Conservation (phyloP, 208 protist genomes). For the Trichomonas tenax region DNA sequence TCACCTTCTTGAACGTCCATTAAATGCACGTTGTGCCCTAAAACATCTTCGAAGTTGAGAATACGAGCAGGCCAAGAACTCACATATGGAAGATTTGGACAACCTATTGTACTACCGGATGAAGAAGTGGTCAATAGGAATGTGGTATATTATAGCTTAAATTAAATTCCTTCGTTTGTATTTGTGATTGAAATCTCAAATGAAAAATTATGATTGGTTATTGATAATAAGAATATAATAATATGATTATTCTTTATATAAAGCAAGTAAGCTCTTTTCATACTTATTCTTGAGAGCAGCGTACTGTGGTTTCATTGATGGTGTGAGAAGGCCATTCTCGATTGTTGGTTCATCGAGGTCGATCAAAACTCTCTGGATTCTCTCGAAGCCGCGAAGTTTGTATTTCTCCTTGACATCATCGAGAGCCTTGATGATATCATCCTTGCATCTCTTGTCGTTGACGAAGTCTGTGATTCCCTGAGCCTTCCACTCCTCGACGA, state of each 20-base stretch:
- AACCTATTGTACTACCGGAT: no score
- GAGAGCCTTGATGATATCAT: not conserved
- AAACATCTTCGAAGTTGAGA: no score
- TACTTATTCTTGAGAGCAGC: not conserved
- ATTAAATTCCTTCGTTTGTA: no score
- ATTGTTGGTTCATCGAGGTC: not conserved
- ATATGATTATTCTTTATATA: not conserved
- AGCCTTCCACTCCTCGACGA: not conserved
- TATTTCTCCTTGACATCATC: not conserved
- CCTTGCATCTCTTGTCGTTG: not conserved
- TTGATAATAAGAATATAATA: not conserved
- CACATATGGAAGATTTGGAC: no score
- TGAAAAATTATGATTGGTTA: no score
- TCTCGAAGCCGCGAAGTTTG: not conserved
- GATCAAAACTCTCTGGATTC: not conserved
- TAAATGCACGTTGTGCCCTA: no score
- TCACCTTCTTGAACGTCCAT: no score
- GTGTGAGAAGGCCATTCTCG: conserved; percentile 21
- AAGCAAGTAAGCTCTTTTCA: not conserved
- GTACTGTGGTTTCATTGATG: not conserved
- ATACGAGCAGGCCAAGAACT: no score
- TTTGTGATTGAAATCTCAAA: no score
- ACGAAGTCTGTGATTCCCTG: not conserved
- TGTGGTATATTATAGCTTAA: no score
- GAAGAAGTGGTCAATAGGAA: no score